Conservation (phyloP, 352 stramenopile species). For the Phytophthora meadii region DNA sequence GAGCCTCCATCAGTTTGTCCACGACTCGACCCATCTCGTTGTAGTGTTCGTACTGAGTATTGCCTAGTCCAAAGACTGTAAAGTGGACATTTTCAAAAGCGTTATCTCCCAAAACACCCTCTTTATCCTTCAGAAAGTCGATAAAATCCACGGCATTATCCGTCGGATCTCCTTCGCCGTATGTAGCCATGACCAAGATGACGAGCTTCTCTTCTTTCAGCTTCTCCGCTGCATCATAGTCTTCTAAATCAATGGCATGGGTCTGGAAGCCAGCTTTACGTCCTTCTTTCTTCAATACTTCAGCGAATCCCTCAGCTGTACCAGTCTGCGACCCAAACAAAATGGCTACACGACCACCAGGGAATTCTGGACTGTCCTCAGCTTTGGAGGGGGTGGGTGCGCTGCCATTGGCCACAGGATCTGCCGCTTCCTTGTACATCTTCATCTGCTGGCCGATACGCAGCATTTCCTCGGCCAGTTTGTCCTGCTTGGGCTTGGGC, state of each 20-base stretch:
- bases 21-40: slow-evolving; percentile 96
- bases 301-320: slow-evolving; percentile 97
- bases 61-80: slow-evolving; percentile 98
- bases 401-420: slow-evolving; percentile 3
- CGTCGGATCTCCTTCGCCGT: slow-evolving; percentile 98
- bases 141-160: slow-evolving; percentile 97
- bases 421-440: slow-evolving; percentile 75
- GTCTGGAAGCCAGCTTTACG: slow-evolving; percentile 88
- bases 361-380: slow-evolving; percentile 51
- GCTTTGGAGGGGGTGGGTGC: slow-evolving; percentile 14
- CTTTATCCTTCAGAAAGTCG: slow-evolving; percentile 89
- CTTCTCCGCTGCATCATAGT: slow-evolving; percentile 86
- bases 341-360: slow-evolving; percentile 85
- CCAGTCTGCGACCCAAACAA: slow-evolving; percentile 98
- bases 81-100: slow-evolving; percentile 82
- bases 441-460: slow-evolving; percentile 84
- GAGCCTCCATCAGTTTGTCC: slow-evolving; percentile 86
- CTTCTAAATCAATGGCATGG: slow-evolving; percentile 94
- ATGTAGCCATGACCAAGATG: slow-evolving; percentile 97
- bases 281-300: slow-evolving; percentile 92
- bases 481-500: slow-evolving; percentile 64
- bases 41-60: slow-evolving; percentile 99
- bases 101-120: slow-evolving; percentile 21
- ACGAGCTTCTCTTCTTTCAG: slow-evolving; percentile 65
- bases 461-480: slow-evolving; percentile 72